Percentiles rank a stretch among this genome's conserved stretches.
These are phyloP conservation scores for Cytospora piceae DNA, from an alignment of 2,329 filamentous ascomycete genomes.

Conservation along the genomic window DNA sequence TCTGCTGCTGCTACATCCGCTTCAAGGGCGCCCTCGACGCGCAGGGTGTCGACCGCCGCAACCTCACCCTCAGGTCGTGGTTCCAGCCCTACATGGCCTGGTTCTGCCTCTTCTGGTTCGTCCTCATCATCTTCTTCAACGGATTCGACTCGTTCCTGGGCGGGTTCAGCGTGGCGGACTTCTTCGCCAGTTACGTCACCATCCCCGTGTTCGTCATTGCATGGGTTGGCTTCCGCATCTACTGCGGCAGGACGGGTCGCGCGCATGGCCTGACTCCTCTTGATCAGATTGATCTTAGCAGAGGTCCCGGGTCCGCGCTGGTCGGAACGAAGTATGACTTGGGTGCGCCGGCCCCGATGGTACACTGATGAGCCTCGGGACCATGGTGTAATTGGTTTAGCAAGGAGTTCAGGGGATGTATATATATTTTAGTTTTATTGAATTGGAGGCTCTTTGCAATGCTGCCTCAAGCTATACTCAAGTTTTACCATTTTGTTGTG, in stretches of 20 bases:
- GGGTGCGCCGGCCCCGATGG: constrained; percentile 15
- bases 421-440: background rate
- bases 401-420: background rate
- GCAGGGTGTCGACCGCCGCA: constrained; percentile 43
- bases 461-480: background rate
- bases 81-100: constrained; percentile 46
- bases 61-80: constrained; percentile 37
- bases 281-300: constrained; percentile 28
- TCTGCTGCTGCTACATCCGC: constrained; percentile 39
- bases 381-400: background rate
- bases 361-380: background rate
- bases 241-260: constrained; percentile 17
- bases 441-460: background rate
- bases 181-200: constrained; percentile 46
- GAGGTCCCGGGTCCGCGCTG: constrained; percentile 24
- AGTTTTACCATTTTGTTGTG: background rate
- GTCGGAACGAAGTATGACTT: constrained; percentile 27
- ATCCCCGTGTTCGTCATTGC: constrained; percentile 39
- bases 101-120: constrained; percentile 48
- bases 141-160: constrained; percentile 50
- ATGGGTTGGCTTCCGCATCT: constrained; percentile 43
- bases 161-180: constrained; percentile 43
- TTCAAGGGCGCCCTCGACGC: constrained; percentile 43
- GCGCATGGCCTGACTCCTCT: constrained; percentile 19
- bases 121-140: constrained; percentile 49